Conservation (phyloP, 225 moss, liverwort and hornwort species). For the Polytrichum formosum region DNA sequence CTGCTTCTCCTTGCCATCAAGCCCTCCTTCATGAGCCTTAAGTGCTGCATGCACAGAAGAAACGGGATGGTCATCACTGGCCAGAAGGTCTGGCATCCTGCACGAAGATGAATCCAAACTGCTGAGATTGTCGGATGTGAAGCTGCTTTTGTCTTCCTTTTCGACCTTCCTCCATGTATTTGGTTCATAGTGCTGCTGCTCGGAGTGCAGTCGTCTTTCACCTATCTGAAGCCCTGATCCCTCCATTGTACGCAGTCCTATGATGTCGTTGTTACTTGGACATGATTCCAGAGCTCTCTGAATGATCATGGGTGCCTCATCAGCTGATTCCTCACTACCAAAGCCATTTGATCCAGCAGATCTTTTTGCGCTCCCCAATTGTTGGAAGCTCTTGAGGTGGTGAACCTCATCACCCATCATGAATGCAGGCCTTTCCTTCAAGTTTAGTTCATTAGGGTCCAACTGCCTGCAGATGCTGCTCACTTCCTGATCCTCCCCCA, state of each 20-base stretch:
- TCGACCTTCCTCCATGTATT: background rate
- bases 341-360: no score
- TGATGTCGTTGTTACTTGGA: no score
- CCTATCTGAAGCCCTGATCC: no score
- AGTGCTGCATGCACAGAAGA: background rate
- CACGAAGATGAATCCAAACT: background rate
- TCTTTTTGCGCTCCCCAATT: background rate
- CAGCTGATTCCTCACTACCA: no score
- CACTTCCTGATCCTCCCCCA: conserved; percentile 28
- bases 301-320: no score
- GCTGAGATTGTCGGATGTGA: background rate
- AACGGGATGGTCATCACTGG: no score
- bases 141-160: background rate
- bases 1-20: conserved; percentile 2
- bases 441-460: conserved; percentile 23
- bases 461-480: conserved; percentile 29
- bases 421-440: background rate
- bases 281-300: no score
- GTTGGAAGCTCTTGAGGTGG: conserved; percentile 13
- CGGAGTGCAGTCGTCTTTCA: background rate
- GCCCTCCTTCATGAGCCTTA: background rate
- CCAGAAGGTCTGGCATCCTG: background rate
- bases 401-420: conserved; percentile 8
- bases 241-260: no score
- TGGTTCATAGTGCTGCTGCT: background rate